Conservation (phyloP, 1,284 basidiomycete genomes). For the Ceratobasidium papillatum region DNA sequence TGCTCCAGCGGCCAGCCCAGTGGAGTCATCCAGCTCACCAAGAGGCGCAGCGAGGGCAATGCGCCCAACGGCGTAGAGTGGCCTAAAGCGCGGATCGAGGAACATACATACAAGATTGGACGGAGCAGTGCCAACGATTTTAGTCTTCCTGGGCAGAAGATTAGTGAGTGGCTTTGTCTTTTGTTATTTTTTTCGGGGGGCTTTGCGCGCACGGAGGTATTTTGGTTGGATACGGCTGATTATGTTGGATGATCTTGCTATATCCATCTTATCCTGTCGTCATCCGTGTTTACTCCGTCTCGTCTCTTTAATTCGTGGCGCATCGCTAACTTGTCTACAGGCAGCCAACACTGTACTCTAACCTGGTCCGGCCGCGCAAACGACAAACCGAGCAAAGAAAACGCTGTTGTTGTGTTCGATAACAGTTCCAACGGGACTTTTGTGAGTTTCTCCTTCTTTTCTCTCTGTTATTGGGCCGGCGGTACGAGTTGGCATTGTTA, state of each 20-base stretch:
- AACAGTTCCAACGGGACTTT: slow-evolving; percentile 86
- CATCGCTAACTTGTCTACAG: slow-evolving; percentile 1
- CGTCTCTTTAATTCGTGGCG: too few species aligned
- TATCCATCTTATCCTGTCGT: too few species aligned
- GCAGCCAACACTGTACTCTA: slow-evolving; percentile 25
- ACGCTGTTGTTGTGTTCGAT: slow-evolving; percentile 71
- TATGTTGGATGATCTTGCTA: background rate
- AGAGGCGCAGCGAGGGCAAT: background rate
- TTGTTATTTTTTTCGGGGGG: background rate
- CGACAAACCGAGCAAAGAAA: slow-evolving; percentile 21
- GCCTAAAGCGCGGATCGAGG: background rate
- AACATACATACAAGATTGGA: slow-evolving; percentile 27
- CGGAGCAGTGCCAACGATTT: slow-evolving; percentile 17
- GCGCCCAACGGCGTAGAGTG: background rate
- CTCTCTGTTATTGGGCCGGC: background rate
- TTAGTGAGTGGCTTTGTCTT: slow-evolving; percentile 4
- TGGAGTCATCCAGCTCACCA: slow-evolving; percentile 22
- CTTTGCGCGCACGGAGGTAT: background rate
- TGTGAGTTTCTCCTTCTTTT: slow-evolving; percentile 59
- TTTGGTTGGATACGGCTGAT: background rate
- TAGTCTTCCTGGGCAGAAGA: slow-evolving; percentile 20
- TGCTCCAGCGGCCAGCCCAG: slow-evolving; percentile 20
- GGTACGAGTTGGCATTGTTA: background rate
- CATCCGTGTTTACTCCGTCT: background rate
- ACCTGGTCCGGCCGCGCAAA: slow-evolving; percentile 10